Base-by-base conservation (phyloP, 2,329 filamentous ascomycete genomes). In the Lasiodiplodia hormozganensis region DNA sequence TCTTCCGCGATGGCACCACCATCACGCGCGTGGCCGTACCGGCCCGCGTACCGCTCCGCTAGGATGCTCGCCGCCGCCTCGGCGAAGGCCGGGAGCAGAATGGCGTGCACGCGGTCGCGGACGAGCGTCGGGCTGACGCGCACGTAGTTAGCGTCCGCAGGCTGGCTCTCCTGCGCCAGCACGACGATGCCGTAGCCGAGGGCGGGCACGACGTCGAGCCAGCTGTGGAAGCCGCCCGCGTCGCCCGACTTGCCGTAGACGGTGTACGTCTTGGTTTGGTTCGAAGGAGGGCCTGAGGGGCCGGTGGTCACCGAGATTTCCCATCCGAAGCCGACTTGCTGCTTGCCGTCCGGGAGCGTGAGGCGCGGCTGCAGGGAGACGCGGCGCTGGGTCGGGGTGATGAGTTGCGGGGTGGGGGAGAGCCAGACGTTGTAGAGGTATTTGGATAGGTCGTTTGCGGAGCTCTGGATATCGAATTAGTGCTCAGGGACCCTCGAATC, bases 221-320 rank as follows among this genome's bases (percentile, higher is more conserved):
- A 77, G 2, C 72, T 71, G 62, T 74, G 74, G 73, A 72, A 78
- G n/a, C 75, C 75, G 28, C 75, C 75, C 14, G 73, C 76, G 51
- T 76, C 73, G 2, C 76, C 76, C n/a, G 75, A 73, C 53, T 78
- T 78, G 12, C 76, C 76, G 67, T 75, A 78, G 49, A 73, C 65
- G 21, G 67, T 70, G 67, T 77, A 76, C 10, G 21, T 47, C 43
- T 54, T 67, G 25, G 52, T 25, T 6, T n/a, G 43, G 34, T 53
- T 67, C 34, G 25, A 31, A 2, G 67, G 64, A 14, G 69, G 72
- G 6, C 71, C 72, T 1, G 72, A 31, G 7, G 73, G 49, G 57
- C 21, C 8, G 12, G n/a, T 7, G 2, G 4, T 14, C 43, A 58
- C 38, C 1, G 62, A 69, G n/a, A 76, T 78, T 31, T 78, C 76